Conservation (phyloP, 1,284 basidiomycete genomes). For the Malassezia brasiliensis region DNA sequence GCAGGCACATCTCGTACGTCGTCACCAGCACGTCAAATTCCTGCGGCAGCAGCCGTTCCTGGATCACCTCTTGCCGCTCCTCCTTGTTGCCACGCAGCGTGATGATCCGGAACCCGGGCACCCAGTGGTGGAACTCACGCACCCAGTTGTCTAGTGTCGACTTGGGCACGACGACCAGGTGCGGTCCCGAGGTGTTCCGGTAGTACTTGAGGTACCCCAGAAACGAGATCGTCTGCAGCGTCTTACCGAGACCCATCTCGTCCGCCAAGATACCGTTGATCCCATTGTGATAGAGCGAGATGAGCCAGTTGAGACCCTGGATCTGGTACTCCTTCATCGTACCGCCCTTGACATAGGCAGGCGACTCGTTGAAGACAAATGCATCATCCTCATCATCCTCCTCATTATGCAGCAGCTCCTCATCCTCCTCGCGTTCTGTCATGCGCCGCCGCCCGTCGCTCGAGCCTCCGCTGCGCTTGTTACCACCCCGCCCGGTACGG, state of each 20-base stretch:
- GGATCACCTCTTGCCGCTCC: slow-evolving; percentile 73
- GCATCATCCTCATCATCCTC: slow-evolving; percentile 62
- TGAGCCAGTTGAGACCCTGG: slow-evolving; percentile 94
- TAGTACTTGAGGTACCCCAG: slow-evolving; percentile 87
- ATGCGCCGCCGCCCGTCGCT: slow-evolving; percentile 71
- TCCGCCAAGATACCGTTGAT: slow-evolving; percentile 44
- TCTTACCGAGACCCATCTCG: slow-evolving; percentile 86
- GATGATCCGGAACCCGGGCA: slow-evolving; percentile 68
- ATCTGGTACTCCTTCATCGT: slow-evolving; percentile 88
- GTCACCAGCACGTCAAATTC: slow-evolving; percentile 93
- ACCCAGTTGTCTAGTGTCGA: slow-evolving; percentile 95
- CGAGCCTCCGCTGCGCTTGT: slow-evolving; percentile 48
- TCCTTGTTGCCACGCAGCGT: slow-evolving; percentile 79
- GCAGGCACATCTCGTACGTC: slow-evolving; percentile 92
- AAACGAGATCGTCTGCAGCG: slow-evolving; percentile 94
- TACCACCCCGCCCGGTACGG: slow-evolving; percentile 18
- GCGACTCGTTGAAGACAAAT: slow-evolving; percentile 41
- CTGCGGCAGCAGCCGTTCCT: slow-evolving; percentile 67
- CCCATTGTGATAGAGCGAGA: slow-evolving; percentile 35
- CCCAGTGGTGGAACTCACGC: slow-evolving; percentile 86
- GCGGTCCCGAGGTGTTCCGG: slow-evolving; percentile 66
- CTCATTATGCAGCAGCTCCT: slow-evolving; percentile 73
- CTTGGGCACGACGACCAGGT: slow-evolving; percentile 93
- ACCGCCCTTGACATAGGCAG: slow-evolving; percentile 55
- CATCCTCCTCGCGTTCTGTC: slow-evolving; percentile 69